Evolutionary conservation across 371 early-diverging fungal genomes (phyloP), one percentile per base, ranked within the genome.

Genomic region (Umbelopsis sp.): DNA sequence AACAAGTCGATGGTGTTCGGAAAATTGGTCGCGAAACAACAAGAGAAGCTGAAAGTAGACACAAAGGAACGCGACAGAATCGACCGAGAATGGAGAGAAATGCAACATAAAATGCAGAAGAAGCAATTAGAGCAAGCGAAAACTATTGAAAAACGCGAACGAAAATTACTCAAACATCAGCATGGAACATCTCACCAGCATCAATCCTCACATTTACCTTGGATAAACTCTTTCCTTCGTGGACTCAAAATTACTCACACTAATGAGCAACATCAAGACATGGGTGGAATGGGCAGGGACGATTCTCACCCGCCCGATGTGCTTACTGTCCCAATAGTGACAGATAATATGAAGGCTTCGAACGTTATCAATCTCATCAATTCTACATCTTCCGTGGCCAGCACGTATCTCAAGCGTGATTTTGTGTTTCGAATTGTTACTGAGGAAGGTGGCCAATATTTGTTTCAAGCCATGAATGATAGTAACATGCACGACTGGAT

Each of bases 401-500:
- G 89, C 57, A 85, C 85, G 0, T 89, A 91, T 51, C 84, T 89
- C 0, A 91, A 91, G 67, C 86, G 93, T 18, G 91, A 92, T 63
- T 89, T 77, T 76, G 94, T 94, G 14, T 92, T 94, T 72, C 90
- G 92, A 50, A 80, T 94, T 65, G 88, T 92, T 22, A 94, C 92
- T 10, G 94, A 94, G 70, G 94, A 94, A 80, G 94, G 94, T 11
- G 92, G 89, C 0, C 92, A 93, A 77, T 90, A 88, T 50, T 68
- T 93, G 50, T 81, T 94, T 41, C 94, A 94, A 76, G 93, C 89
- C 4, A 75, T 86, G n/a, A 86, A 85, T 44, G 69, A 78, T 24
- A 86, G 88, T 6, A 91, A 93, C 46, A 93, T 94, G 94, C 77
- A 85, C 44, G 90, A 86, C 63, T 94, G 94, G 94, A 87, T 92